Evolutionary conservation across 352 stramenopile genomes (phyloP), one percentile per base, ranked within the genome.

Genomic region (Globisporangium camurandrum): DNA sequence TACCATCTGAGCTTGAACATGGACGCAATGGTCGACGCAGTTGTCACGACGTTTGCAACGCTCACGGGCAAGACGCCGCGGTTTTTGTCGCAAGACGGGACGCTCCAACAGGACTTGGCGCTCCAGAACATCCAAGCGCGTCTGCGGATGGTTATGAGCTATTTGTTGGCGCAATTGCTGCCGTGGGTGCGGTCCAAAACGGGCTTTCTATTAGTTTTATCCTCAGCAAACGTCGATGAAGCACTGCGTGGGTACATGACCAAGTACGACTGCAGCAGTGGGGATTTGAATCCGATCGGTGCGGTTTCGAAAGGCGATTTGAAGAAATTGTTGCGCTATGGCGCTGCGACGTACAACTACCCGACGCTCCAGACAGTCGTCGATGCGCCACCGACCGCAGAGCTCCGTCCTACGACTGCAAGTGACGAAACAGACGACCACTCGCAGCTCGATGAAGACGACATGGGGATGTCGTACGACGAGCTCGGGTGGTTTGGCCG

Each of bases 401-500:
- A 99, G 67, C 28, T 49, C 66, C 63, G 26, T 62, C 93, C 46
- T 94, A 99, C 92, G 19, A 71, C 79, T 20, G 71, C 88, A n/a
- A 59, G 65, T 44, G 71, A 61, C 22, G 74, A 87, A 54, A 66
- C 80, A 10, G 70, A 61, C 22, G 69, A 95, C 46, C 87, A 98
- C 69, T 96, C 86, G 24, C 95, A 98, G 66, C 74, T 96, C 11
- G 97, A 99, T 65, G 97, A 99, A 77, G 95, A 98, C 45, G 97
- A 99, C 69, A 99, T 99, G 97, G 96, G 96, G 8, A 99, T 99
- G 97, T 97, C 87, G 14, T 99, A 99, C 66, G 91, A 96, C 51
- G 97, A 99, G 64, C 83, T 99, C 30, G 89, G 95, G 14, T 89
- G 84, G 63, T 99, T 98, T 71, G 96, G 95, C 34, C 81, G 85